Conservation (phyloP, 2,329 filamentous ascomycete species). For the Penicillium italicum region DNA sequence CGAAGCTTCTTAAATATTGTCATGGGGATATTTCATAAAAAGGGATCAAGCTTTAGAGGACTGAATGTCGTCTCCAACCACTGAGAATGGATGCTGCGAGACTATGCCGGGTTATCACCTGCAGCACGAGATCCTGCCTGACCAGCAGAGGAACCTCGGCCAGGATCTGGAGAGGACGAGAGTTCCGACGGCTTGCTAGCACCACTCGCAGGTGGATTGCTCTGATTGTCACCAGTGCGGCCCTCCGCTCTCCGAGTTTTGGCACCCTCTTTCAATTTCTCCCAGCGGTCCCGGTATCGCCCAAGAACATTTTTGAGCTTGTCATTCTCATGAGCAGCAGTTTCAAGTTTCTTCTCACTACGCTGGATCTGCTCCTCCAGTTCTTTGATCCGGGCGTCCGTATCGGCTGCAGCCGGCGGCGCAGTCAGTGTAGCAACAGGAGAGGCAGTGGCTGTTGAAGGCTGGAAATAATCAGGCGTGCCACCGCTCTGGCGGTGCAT, state of each 20-base stretch:
- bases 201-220: slow-evolving; percentile 1
- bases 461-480: slow-evolving; percentile 32
- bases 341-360: slow-evolving; percentile 59
- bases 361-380: slow-evolving; percentile 64
- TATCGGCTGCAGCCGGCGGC: slow-evolving; percentile 28
- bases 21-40: not conserved
- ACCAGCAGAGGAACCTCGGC: not conserved
- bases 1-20: not conserved
- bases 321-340: slow-evolving; percentile 59
- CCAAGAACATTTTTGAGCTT: slow-evolving; percentile 54
- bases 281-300: slow-evolving; percentile 63
- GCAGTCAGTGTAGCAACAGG: slow-evolving; percentile 19
- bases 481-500: slow-evolving; percentile 41
- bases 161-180: slow-evolving; percentile 10
- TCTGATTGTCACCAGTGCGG: slow-evolving; percentile 15
- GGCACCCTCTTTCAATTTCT: slow-evolving; percentile 65
- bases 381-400: slow-evolving; percentile 57
- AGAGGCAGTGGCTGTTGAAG: slow-evolving; percentile 28
- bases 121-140: not conserved
- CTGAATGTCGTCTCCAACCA: not conserved
- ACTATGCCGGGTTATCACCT: not conserved
- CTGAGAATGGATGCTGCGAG: not conserved
- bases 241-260: slow-evolving; percentile 37
- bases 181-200: slow-evolving; percentile 9
- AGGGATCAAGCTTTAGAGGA: not conserved